Evolutionary conservation across 495 filamentous ascomycete species (phyloP).

Genomic region (Penicillium waksmanii): DNA sequence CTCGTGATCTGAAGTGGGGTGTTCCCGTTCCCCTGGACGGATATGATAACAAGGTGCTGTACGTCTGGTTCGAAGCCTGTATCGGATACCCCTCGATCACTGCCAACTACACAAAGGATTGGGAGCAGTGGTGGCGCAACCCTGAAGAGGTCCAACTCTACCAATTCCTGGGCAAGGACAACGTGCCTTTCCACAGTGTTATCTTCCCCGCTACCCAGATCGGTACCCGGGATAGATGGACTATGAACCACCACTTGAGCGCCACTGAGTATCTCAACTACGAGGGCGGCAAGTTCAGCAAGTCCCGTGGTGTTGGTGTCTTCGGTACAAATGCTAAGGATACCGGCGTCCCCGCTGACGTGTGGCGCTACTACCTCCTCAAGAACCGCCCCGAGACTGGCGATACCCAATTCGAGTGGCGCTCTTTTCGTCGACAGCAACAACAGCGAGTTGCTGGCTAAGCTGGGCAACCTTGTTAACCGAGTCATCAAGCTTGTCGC

Average conservation of each 20-base stretch:
- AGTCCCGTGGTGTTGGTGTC: slow-evolving; percentile 85
- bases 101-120: slow-evolving; percentile 85
- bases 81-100: slow-evolving; percentile 97
- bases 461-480: slow-evolving; percentile 93
- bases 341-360: slow-evolving; percentile 82
- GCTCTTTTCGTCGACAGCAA: slow-evolving; percentile 78
- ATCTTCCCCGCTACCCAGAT: slow-evolving; percentile 90
- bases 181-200: slow-evolving; percentile 88
- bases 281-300: slow-evolving; percentile 94
- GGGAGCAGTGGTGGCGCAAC: slow-evolving; percentile 96
- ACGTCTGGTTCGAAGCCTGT: slow-evolving; percentile 98
- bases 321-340: slow-evolving; percentile 89
- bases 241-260: slow-evolving; percentile 83
- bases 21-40: slow-evolving; percentile 66
- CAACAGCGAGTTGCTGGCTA: slow-evolving; percentile 88
- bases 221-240: slow-evolving; percentile 86
- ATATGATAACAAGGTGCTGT: slow-evolving; percentile 84
- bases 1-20: slow-evolving; percentile 91
- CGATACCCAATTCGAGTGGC: slow-evolving; percentile 90
- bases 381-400: slow-evolving; percentile 86
- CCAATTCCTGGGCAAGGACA: slow-evolving; percentile 99
- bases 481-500: slow-evolving; percentile 90
- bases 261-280: slow-evolving; percentile 97
- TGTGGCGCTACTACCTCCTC: slow-evolving; percentile 94
- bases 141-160: slow-evolving; percentile 87